Evolutionary conservation across 352 stramenopile species (phyloP).

Genomic region (Phytopythium boreale): DNA sequence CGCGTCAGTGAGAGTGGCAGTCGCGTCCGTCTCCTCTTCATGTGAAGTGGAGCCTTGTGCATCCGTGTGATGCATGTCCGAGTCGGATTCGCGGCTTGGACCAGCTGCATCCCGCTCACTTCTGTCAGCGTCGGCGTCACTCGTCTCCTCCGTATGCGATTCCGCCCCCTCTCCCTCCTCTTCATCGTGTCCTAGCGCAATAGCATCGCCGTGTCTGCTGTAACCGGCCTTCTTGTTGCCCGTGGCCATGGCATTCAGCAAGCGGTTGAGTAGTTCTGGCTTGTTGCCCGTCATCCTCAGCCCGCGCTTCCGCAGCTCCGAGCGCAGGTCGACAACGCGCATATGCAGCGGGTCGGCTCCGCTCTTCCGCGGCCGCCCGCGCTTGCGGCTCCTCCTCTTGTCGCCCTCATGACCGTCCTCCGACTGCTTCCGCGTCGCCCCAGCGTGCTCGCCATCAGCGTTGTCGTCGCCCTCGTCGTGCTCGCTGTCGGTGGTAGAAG

Average conservation of each 20-base stretch:
- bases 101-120: background rate
- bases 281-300: conserved; percentile 54
- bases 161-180: background rate
- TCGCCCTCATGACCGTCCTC: conserved; percentile 2
- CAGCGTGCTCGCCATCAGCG: background rate
- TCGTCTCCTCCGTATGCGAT: background rate
- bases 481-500: background rate
- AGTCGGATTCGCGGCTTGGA: background rate
- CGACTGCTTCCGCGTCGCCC: background rate
- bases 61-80: background rate
- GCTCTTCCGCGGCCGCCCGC: conserved; percentile 21
- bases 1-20: background rate
- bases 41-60: background rate
- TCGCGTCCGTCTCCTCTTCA: background rate
- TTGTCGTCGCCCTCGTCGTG: background rate
- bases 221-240: conserved; percentile 25
- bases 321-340: conserved; percentile 53
- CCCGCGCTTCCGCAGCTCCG: conserved; percentile 56
- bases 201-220: background rate
- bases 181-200: conserved; percentile 6
- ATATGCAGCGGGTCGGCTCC: conserved; percentile 19
- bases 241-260: conserved; percentile 42
- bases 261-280: conserved; percentile 37
- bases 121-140: background rate
- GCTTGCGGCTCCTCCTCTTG: conserved; percentile 34